A percentile compares a stretch with the other conserved stretches of the same genome.
phyloP scores from a whole-genome alignment of 108 stramenopile genomes.

The Cyclotella cryptica region DNA sequence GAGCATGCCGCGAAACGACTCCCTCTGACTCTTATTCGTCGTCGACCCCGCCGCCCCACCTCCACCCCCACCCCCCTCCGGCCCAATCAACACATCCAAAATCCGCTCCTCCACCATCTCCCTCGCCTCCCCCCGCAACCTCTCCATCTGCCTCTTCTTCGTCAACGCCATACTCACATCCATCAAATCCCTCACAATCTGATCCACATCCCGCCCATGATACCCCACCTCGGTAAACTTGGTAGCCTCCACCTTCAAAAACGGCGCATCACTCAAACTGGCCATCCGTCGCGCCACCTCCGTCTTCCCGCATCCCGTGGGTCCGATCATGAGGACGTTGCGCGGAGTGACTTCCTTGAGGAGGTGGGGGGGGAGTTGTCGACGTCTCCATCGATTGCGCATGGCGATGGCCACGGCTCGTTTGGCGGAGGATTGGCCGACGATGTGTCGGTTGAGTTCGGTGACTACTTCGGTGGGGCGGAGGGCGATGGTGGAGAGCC shows the following conservation, averaged over 20 bases:
- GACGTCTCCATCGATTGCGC: conserved; percentile 98
- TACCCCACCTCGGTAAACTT: conserved; percentile 99
- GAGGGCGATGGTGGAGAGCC: conserved; percentile 45
- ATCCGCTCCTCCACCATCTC: conserved; percentile 90
- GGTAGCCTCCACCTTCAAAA: conserved; percentile 99
- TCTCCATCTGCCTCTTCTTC: conserved; percentile 88
- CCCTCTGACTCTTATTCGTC: conserved; percentile 36
- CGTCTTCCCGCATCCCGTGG: conserved; percentile 99
- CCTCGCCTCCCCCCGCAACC: conserved; percentile 73
- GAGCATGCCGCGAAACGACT: conserved; percentile 90
- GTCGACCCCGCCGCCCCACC: not conserved
- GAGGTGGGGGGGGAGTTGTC: conserved; percentile 89
- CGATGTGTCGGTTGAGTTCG: conserved; percentile 92
- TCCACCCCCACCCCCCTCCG: conserved; percentile 48
- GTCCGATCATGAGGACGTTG: conserved; percentile 99
- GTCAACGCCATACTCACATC: conserved; percentile 93
- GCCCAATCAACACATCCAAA: conserved; percentile 89
- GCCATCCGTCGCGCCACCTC: conserved; percentile 98
- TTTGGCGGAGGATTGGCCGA: conserved; percentile 97
- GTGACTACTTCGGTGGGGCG: conserved; percentile 84
- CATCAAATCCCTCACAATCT: conserved; percentile 98
- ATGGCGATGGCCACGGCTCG: conserved; percentile 98
- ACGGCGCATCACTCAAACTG: conserved; percentile 97
- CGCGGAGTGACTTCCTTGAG: conserved; percentile 96
- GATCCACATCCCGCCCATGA: conserved; percentile 98